Evolutionary conservation across 176 grass and related monocot species (phyloP).

Genomic region (Thinopyrum elongatum): DNA sequence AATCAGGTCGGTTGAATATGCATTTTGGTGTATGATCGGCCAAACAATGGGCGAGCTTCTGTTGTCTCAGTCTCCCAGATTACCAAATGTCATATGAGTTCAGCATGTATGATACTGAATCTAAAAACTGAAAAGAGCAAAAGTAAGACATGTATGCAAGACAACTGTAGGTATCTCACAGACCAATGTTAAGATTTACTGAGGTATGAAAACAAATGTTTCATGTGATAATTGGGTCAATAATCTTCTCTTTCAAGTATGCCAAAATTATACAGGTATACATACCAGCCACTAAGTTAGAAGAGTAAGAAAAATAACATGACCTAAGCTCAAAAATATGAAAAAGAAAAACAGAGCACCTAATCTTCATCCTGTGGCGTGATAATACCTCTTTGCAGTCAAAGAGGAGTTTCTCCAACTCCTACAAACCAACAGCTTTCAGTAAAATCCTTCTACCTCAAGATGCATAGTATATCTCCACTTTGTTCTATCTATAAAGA

Average conservation of each 20-base stretch:
- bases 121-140: too few species aligned
- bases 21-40: too few species aligned
- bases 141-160: too few species aligned
- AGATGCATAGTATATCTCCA: not conserved
- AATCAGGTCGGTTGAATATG: too few species aligned
- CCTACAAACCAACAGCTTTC: not conserved
- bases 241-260: not conserved
- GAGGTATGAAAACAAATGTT: not conserved
- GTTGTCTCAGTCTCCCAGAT: too few species aligned
- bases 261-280: constrained; percentile 46
- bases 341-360: constrained; percentile 19
- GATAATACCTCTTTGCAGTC: constrained; percentile 26
- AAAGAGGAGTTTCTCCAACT: not conserved
- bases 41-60: too few species aligned
- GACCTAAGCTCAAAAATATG: constrained; percentile 20
- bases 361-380: not conserved
- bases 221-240: not conserved
- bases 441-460: not conserved
- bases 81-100: too few species aligned
- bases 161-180: not conserved
- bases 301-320: constrained; percentile 4
- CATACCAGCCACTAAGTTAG: constrained; percentile 29
- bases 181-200: not conserved
- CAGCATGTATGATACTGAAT: too few species aligned
- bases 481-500: constrained; percentile 7